Percentiles rank a stretch among this genome's conserved stretches.
Conservation (phyloP, 140 eudicot genomes). For the Flaveria floridana region DNA sequence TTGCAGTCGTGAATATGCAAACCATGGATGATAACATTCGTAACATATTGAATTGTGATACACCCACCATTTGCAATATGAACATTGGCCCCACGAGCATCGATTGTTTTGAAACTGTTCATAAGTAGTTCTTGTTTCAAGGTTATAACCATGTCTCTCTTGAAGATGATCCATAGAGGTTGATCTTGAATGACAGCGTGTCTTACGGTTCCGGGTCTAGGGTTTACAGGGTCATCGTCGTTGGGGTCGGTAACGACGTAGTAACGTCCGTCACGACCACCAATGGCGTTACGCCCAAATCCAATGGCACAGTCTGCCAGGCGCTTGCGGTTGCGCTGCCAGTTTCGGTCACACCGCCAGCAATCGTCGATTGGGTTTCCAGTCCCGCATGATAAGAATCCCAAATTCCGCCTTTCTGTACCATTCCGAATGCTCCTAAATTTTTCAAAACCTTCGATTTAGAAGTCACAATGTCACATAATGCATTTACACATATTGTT, state of each 20-base stretch:
- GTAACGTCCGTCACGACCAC: background rate
- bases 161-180: slow-evolving; percentile 5
- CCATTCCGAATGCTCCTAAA: slow-evolving; percentile 2
- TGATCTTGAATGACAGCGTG: slow-evolving; percentile 9
- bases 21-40: background rate
- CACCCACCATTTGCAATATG: background rate
- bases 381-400: background rate
- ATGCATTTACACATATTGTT: too few relatives aligned
- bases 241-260: background rate
- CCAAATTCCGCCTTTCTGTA: background rate
- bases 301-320: slow-evolving; percentile 1
- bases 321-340: slow-evolving; percentile 4
- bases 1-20: background rate
- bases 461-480: background rate
- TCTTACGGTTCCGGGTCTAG: background rate
- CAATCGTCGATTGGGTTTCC: slow-evolving; percentile 5
- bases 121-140: background rate
- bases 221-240: background rate
- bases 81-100: slow-evolving; percentile 9
- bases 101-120: slow-evolving; percentile 8
- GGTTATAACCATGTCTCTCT: background rate
- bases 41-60: background rate
- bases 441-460: background rate
- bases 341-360: slow-evolving; percentile 1
- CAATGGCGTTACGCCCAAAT: slow-evolving; percentile 7